Base-by-base conservation (phyloP, 495 filamentous ascomycete species). In the Neurospora sp. region DNA sequence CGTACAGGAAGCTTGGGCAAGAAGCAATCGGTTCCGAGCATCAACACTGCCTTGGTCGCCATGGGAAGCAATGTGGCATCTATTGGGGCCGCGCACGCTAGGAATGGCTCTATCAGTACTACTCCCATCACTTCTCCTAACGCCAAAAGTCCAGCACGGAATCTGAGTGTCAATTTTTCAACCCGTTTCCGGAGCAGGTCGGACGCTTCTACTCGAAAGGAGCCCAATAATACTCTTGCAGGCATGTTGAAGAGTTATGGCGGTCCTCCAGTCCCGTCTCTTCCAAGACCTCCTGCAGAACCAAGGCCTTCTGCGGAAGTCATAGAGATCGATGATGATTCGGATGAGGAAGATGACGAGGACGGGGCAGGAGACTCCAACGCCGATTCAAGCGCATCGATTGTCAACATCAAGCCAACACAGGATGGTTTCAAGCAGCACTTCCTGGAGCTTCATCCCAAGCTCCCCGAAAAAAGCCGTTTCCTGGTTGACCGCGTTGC, bases 401-500 rank as follows among this genome's bases (percentile, higher is more conserved):
- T 82, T 9, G 83, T 86, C 59, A 79, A 80, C n/a, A 92, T 92
- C 72, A 85, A 90, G 31, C 93, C 95, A 5, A 95, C 89, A 9
- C 81, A 89, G 20, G 88, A 90, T 70, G 94, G 94, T 5, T 97
- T 97, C 82, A 89, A 89, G 74, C 83, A 87, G 12, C 93, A 97
- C 80, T 87, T 96, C 23, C 83, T 88, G 74, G 85, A 89, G 75
- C 81, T 94, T 40, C 94, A 94, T 76, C 92, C 94, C 14, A 54
- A 74, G 4, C 81, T 88, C 71, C 78, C 76, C 31, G 69, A 48
- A 10, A 44, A 39, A 4, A 85, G 88, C 69, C 86, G 83, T 20
- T 92, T 88, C 77, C 83, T 98, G 76, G 87, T 95, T 20, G 91
- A 95, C n/a, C 89, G 95, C 62, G 91, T 97, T 75, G 92, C 91